Evolutionary conservation across 2,329 filamentous ascomycete species (phyloP).

Genomic region (Pseudogymnoascus sp.): DNA sequence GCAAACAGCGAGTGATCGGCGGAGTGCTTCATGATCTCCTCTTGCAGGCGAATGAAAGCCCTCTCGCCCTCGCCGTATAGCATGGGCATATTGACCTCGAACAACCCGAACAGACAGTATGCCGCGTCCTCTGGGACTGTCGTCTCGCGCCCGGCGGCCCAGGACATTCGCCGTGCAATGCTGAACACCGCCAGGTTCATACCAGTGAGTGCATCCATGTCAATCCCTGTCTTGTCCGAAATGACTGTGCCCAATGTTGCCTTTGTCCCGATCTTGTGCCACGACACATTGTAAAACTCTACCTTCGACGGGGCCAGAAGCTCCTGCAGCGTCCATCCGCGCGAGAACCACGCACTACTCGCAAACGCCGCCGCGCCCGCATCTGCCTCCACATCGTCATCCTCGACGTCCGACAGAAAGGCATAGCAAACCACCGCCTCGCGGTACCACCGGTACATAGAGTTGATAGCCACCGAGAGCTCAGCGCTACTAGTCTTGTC

Average conservation of each 20-base stretch:
- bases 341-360: constrained; percentile 12
- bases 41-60: constrained; percentile 24
- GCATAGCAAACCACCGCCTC: constrained; percentile 15
- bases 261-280: constrained; percentile 15
- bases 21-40: constrained; percentile 25
- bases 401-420: constrained; percentile 14
- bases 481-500: constrained; percentile 21
- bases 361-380: not conserved
- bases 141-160: constrained; percentile 21
- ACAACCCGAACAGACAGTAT: constrained; percentile 26
- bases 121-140: constrained; percentile 22
- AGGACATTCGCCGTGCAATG: constrained; percentile 24
- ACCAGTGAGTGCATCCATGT: constrained; percentile 17
- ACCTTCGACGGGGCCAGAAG: constrained; percentile 13
- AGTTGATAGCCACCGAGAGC: constrained; percentile 17
- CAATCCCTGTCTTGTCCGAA: constrained; percentile 14
- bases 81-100: constrained; percentile 30
- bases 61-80: constrained; percentile 25
- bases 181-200: constrained; percentile 19
- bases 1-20: constrained; percentile 31
- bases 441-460: constrained; percentile 20
- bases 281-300: constrained; percentile 13
- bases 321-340: constrained; percentile 17
- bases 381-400: not conserved
- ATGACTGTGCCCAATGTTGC: not conserved